phyloP scores from a whole-genome alignment of 306 rosid genomes.

The Cucurbita moschata region DNA sequence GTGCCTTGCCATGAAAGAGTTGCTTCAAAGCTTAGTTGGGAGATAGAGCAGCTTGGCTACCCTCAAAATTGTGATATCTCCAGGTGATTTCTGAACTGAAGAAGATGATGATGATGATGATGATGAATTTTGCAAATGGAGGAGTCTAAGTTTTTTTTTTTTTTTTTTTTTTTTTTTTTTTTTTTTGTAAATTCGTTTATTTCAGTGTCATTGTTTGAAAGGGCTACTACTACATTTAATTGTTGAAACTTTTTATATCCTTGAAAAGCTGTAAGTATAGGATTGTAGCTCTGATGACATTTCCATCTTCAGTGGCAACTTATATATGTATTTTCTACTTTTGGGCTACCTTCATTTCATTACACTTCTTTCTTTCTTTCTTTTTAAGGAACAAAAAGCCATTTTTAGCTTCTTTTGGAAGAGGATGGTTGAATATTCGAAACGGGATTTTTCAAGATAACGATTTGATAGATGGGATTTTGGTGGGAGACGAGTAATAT shows the following conservation, averaged over 20 bases:
- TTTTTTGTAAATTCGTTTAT: slow-evolving; percentile 46
- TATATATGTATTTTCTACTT: background rate
- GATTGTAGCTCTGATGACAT: background rate
- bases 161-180: slow-evolving; percentile 7
- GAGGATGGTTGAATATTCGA: too few species aligned
- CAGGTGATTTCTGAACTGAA: slow-evolving; percentile 25
- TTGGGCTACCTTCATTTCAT: background rate
- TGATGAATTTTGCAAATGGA: slow-evolving; percentile 41
- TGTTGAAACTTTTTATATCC: background rate
- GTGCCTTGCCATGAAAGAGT: slow-evolving; percentile 88
- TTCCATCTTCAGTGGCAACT: background rate
- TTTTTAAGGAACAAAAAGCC: too few species aligned
- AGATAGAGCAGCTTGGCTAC: slow-evolving; percentile 54
- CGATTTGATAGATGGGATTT: background rate
- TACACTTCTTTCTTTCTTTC: too few species aligned
- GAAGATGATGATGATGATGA: background rate
- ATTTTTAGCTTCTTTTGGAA: too few species aligned
- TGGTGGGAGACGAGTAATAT: background rate
- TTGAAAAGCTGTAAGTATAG: background rate
- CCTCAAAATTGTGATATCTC: slow-evolving; percentile 58
- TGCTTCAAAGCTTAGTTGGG: slow-evolving; percentile 86
- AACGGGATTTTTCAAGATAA: background rate
- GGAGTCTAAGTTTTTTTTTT: slow-evolving; percentile 18
- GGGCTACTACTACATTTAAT: slow-evolving; percentile 26
- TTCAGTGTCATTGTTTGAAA: slow-evolving; percentile 29